Evolutionary conservation across 257 asterid genomes (phyloP), one percentile per base, ranked within the genome.

Genomic region (Paulownia fortunei): DNA sequence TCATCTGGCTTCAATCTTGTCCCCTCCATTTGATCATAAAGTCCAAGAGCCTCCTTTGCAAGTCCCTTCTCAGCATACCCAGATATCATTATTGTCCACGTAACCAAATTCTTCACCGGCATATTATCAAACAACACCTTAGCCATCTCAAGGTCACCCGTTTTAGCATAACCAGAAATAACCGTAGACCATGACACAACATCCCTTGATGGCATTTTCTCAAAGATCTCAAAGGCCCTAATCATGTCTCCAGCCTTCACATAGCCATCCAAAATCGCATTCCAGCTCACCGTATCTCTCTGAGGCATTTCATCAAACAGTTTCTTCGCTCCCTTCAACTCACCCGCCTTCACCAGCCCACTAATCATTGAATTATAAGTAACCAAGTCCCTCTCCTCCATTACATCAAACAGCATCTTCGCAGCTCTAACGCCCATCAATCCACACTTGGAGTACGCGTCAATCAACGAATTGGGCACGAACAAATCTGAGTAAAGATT

Each of bases 131-230:
- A 94, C 74, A 92, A 37, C 68, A 76, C 72, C 73, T 87, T 85
- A 65, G 98, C 97, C 96, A 83, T 87, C 75, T 90, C 92, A 82
- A 92, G 47, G 69, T 94, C 94, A 23, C 96, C 96, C 18, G 51
- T 69, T 82, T 80, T 92, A 11, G 91, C 86, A 75, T 80, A 92
- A 30, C 98, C 97, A 1, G 84, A 85, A 15, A 91, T 79, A 83
- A 94, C 80, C 0, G 94, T 91, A 12, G 97, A 88, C 98, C 97
- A 94, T 0, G 98, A 89, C 6, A 94, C 90, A 5, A 88, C 94
- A 83, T 94, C 90, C 84, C 93, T 87, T 23, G 42, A 72, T 1
- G 92, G 91, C 84, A 91, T 87, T 44, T 76, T 89, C 69, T 87
- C 75, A 59, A 94, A 94, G 59, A 94, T 69, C 70, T 88, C 86